Evolutionary conservation across 2,329 filamentous ascomycete genomes (phyloP).

Genomic region (Curvularia sp.): DNA sequence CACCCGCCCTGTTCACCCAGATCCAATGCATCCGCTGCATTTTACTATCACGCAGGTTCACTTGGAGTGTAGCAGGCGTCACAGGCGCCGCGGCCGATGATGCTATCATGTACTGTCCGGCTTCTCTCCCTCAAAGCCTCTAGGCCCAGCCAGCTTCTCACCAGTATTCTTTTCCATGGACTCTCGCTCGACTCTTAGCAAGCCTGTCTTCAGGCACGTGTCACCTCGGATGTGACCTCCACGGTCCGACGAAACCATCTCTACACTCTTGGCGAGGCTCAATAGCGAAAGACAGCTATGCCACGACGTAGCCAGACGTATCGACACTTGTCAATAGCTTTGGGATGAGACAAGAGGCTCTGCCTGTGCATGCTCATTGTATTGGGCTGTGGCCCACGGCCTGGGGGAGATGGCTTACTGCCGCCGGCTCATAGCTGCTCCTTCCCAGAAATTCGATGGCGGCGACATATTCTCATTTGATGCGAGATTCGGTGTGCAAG

Average conservation of each 20-base stretch:
- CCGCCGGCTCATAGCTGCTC: slow-evolving; percentile 4
- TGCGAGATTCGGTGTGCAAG: not conserved
- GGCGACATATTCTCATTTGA: not conserved
- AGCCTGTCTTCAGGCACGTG: not conserved
- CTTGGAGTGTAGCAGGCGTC: not conserved
- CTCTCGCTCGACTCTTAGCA: not conserved
- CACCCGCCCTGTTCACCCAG: not conserved
- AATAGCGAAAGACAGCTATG: not conserved
- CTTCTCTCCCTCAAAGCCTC: not conserved
- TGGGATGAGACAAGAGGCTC: not conserved
- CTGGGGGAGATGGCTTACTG: slow-evolving; percentile 3
- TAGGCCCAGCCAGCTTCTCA: not conserved
- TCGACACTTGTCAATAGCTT: not conserved
- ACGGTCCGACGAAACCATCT: not conserved
- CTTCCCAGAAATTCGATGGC: not conserved
- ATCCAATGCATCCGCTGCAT: not conserved
- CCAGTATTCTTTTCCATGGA: not conserved
- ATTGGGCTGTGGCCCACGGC: slow-evolving; percentile 5
- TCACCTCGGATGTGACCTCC: slow-evolving; percentile 2
- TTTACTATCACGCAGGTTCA: slow-evolving; percentile 1
- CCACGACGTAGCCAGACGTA: not conserved
- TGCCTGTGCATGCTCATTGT: slow-evolving; percentile 6
- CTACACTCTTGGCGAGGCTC: not conserved
- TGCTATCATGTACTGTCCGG: not conserved
- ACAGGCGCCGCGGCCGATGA: slow-evolving; percentile 7